Evolutionary conservation across 2,329 filamentous ascomycete genomes (phyloP).

Genomic region (Penicillium sp.): DNA sequence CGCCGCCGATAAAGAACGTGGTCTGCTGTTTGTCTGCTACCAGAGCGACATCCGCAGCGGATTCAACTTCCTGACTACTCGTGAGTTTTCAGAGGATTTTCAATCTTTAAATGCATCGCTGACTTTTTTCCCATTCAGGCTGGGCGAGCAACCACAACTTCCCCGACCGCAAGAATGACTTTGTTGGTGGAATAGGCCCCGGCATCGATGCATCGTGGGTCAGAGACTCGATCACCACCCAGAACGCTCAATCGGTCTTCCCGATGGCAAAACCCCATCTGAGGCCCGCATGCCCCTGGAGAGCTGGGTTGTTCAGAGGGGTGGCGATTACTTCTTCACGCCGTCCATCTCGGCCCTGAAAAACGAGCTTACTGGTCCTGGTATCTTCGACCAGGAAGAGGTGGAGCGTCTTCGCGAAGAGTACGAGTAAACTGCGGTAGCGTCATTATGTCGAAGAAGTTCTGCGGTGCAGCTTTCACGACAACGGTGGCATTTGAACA

Average conservation of each 20-base stretch:
- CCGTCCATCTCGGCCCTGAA: constrained; percentile 39
- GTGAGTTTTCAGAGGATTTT: constrained; percentile 12
- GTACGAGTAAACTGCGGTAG: not conserved
- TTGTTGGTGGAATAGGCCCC: constrained; percentile 9
- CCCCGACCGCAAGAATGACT: constrained; percentile 15
- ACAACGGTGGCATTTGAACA: too few species aligned
- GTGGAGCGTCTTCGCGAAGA: constrained; percentile 1
- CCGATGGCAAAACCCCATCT: constrained; percentile 16
- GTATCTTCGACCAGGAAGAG: constrained; percentile 3
- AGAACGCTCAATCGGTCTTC: constrained; percentile 14
- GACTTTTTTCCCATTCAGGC: constrained; percentile 12
- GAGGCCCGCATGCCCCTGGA: constrained; percentile 25
- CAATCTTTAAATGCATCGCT: not conserved
- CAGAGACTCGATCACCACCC: constrained; percentile 19
- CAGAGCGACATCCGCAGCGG: constrained; percentile 47
- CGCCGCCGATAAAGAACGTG: constrained; percentile 38
- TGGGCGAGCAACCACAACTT: constrained; percentile 26
- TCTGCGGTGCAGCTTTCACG: too few species aligned
- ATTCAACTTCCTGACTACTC: constrained; percentile 35
- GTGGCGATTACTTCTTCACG: constrained; percentile 52
- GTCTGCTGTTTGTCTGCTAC: constrained; percentile 50
- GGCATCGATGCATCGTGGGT: constrained; percentile 26
- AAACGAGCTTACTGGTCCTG: constrained; percentile 1
- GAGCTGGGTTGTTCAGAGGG: constrained; percentile 44
- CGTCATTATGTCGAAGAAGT: too few species aligned